Evolutionary conservation across 768 basidiomycete genomes (phyloP), one percentile per base, ranked within the genome.

Genomic region (Suillus cothurnatus): DNA sequence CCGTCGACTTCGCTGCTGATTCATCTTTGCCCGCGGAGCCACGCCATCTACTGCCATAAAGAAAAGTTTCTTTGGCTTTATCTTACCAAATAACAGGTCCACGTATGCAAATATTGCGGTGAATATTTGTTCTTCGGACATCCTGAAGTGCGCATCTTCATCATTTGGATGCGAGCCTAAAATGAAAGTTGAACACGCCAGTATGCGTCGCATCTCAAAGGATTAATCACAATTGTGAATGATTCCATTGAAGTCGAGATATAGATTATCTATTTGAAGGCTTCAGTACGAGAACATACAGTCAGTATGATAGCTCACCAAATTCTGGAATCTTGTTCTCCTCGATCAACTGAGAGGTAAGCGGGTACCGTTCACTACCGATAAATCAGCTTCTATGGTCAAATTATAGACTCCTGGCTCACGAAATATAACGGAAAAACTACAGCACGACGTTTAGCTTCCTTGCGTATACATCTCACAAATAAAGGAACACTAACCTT

Each of bases 271-370:
- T 93, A 71, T 19, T 63, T 56, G 67, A 61, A 41, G 64, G 52
- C 41, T 56, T 73, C 6, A 69, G 65, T 53, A 8, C 68, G 64
- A 60, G 68, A 65, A 26, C 23, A 41, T 55, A 12, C 5, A n/a
- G 4, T 26, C 17, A 11, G 11, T 45, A 32, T 36, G 15, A 41
- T 55, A 2, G 75, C 85, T 66, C 67, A 92, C 94, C 97, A 74
- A 99, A 99, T 79, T 98, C 97, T 19, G 95, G 97, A 67, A 99
- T 99, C 83, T 95, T 95, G 81, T 98, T 97, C 82, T 97, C 95
- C 77, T 97, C 89, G 68, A 99, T 97, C 64, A 99, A 84, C 77
- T 99, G 97, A 21, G 97, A 99, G 19, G 96, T 99, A 70, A 99
- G 86, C 60, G 97, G 97, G 77, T 99, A 99, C 67, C 97, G 90